Base-by-base conservation (phyloP, 208 protist species). In the Blastocrithidia nonstop region DNA sequence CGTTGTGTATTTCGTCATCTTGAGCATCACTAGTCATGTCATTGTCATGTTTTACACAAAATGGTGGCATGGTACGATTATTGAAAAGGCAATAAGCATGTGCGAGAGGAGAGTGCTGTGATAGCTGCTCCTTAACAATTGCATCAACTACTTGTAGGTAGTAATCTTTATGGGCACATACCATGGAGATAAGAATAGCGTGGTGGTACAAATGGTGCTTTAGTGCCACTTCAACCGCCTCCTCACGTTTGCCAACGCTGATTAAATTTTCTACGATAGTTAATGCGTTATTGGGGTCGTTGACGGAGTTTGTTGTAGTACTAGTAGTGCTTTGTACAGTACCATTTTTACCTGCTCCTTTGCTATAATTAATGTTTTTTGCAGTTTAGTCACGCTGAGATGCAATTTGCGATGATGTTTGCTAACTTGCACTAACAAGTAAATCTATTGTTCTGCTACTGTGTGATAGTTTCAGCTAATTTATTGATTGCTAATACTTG, bases 61-160 rank as follows among this genome's bases (percentile, higher is more conserved):
- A 64, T 3, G 72, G 69, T 13, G 73, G 70, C 13, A 73, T 59
- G 11, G 71, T 66, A 47, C 84, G 33, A 46, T 85, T 73, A 45
- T 80, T 86, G 56, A 90, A 90, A 44, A 76, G 59, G 57, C 66
- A 67, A 41, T 90, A 90, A 26, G 76, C 81, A 50, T 84, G 76
- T 6, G 81, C 65, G 8, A 90, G 66, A 11, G 81, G 76, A 15
- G 81, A 81, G 16, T 49, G 24, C 2, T 52, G 47, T 16, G 62
- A 27, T 24, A 90, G 53, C 46, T 83, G 66, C 46, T 74, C 33
- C 31, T 66, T 25, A 31, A 71, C 67, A 9, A 86, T 53, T 15
- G 72, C 70, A 38, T 66, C 57, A 33, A 90, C 70, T 27, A 49
- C 71, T 42, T 56, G 48, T 42, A 79, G 56, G 48, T 84, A 86